Percentiles rank a stretch among this genome's conserved stretches.
Conservation (phyloP, 352 stramenopile genomes). For the Phytophthora sp. region DNA sequence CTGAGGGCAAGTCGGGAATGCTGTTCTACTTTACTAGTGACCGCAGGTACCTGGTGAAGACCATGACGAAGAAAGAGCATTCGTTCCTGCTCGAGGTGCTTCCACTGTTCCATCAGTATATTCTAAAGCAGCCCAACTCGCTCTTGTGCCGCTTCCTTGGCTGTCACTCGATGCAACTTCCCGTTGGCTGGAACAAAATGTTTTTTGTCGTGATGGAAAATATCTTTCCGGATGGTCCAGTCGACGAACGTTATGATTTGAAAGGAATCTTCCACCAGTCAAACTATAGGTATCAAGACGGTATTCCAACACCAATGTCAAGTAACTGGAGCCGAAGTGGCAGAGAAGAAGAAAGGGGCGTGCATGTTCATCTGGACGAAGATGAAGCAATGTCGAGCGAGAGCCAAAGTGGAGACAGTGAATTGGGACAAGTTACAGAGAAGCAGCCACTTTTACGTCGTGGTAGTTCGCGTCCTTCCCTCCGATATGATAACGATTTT, state of each 20-base stretch:
- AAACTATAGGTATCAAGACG: constrained; percentile 53
- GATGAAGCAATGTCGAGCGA: constrained; percentile 39
- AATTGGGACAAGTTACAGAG: constrained; percentile 51
- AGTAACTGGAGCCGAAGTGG: constrained; percentile 43
- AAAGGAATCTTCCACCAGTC: constrained; percentile 86
- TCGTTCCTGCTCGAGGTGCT: constrained; percentile 84
- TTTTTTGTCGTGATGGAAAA: constrained; percentile 92
- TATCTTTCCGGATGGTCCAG: constrained; percentile 75
- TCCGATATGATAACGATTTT: constrained; percentile 85
- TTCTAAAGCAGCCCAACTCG: constrained; percentile 81
- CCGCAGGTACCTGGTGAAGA: constrained; percentile 88
- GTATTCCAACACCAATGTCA: constrained; percentile 45
- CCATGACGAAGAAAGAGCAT: constrained; percentile 89
- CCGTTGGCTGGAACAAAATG: constrained; percentile 90
- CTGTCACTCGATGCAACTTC: constrained; percentile 90
- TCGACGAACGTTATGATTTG: constrained; percentile 85
- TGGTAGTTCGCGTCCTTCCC: constrained; percentile 57
- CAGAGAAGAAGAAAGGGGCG: constrained; percentile 34
- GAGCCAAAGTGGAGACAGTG: constrained; percentile 36
- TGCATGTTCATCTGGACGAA: constrained; percentile 26
- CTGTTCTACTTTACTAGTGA: constrained; percentile 91
- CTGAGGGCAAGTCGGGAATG: constrained; percentile 87
- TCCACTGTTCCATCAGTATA: constrained; percentile 86
- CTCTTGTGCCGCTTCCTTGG: constrained; percentile 83
- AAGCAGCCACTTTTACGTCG: constrained; percentile 62